Base-by-base conservation (phyloP, 148 eudicot species). In the Vaccinium vitisidaea region DNA sequence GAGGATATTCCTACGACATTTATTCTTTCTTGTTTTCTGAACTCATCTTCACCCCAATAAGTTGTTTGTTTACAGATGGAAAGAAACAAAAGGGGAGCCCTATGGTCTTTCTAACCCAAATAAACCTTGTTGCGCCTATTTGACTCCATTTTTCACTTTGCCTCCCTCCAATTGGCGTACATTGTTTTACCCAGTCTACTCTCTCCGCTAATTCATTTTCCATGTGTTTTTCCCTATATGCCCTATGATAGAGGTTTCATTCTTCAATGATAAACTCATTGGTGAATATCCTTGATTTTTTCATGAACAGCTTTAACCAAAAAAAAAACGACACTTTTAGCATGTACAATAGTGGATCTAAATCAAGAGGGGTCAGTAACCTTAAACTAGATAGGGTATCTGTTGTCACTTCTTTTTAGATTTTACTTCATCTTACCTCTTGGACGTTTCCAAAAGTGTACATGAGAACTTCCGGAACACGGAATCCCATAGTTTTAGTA, bases 191-290 rank as follows among this genome's bases (percentile, higher is more conserved):
- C 43, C 5, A 49, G 49, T 78, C 15, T 10, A n/a, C 7, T n/a
- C 11, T 73, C 75, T 23, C 15, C 32, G 75, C 75, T 71, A 71
- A 71, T 71, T 71, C 16, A 71, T 71, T 63, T 63, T 71, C 39
- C 75, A 30, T 30, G 15, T 7, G 49, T 52, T 75, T 75, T 75
- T 75, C 52, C 74, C 50, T 15, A n/a, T 16, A 30, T 16, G 48
- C 77, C 43, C 48, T 75, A 7, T 75, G 46, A 52, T 43, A 63
- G 70, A 63, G 27, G 30, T 32, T 36, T 75, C 52, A 43, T 75
- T 43, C 46, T 36, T 18, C 78, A 43, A 6, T 16, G 53, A 43
- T 70, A 70, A 70, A 30, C 75, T 30, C 8, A 11, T 70, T 14
- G 1, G 36, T 27, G 36, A 27, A 12, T 70, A 14, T 0, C 70